Percentiles rank a stretch among this genome's conserved stretches.
Conservation (phyloP, 768 basidiomycete genomes). For the Ramaria sp. region DNA sequence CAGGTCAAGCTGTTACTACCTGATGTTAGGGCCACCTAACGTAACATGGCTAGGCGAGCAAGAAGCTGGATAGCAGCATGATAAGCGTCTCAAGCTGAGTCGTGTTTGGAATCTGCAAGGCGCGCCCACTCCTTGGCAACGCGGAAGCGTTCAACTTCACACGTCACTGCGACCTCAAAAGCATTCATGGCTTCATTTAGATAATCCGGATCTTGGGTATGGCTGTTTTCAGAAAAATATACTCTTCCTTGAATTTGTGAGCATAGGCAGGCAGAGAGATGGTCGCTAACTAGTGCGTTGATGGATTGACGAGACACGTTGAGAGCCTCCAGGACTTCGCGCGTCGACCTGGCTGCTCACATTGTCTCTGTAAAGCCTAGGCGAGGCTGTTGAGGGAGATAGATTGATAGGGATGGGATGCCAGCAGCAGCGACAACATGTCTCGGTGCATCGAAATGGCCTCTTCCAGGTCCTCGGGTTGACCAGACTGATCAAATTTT, state of each 20-base stretch:
- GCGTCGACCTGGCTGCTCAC: too few relatives aligned
- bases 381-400: too few relatives aligned
- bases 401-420: too few relatives aligned
- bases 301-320: not conserved
- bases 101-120: slow-evolving; percentile 13
- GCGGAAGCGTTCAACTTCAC: not conserved
- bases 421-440: too few relatives aligned
- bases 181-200: not conserved
- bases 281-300: not conserved
- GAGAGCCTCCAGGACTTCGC: too few relatives aligned
- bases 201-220: not conserved
- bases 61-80: slow-evolving; percentile 18
- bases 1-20: slow-evolving; percentile 15
- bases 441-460: too few relatives aligned
- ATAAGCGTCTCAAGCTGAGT: slow-evolving; percentile 21
- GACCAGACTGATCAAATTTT: too few relatives aligned
- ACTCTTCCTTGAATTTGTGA: not conserved
- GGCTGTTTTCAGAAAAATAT: not conserved
- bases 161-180: not conserved
- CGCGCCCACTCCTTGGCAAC: not conserved
- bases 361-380: too few relatives aligned
- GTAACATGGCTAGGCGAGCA: slow-evolving; percentile 11
- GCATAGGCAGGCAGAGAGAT: not conserved
- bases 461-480: too few relatives aligned
- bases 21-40: slow-evolving; percentile 14